Conservation (phyloP, 1,284 basidiomycete species). For the Fomitiporia mediterranea region DNA sequence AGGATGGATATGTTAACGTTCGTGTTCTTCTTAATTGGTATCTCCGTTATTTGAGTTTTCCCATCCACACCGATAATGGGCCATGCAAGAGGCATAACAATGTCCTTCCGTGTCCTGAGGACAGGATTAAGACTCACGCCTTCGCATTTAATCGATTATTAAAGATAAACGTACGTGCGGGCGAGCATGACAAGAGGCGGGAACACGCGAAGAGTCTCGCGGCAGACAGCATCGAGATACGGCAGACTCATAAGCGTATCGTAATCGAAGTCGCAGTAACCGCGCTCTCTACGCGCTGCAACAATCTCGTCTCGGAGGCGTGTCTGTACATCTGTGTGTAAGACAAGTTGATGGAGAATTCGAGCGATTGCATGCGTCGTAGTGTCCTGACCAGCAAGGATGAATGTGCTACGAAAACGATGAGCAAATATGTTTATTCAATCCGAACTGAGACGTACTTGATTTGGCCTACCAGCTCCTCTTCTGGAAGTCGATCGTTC, state of each 20-base stretch:
- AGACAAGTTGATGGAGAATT: slow-evolving; percentile 19
- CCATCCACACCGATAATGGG: slow-evolving; percentile 1
- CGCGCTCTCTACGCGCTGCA: slow-evolving; percentile 11
- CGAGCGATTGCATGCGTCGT: slow-evolving; percentile 23
- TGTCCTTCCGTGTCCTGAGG: not conserved
- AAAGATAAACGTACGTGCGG: slow-evolving; percentile 24
- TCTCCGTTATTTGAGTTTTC: slow-evolving; percentile 5
- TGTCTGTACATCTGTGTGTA: slow-evolving; percentile 21
- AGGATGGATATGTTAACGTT: slow-evolving; percentile 24
- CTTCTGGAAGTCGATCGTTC: slow-evolving; percentile 29
- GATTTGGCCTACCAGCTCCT: slow-evolving; percentile 30
- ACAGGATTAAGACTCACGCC: slow-evolving; percentile 8
- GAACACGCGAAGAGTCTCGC: slow-evolving; percentile 27
- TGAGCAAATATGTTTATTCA: not conserved
- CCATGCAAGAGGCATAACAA: not conserved
- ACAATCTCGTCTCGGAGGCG: slow-evolving; percentile 26
- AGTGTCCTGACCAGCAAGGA: slow-evolving; percentile 22
- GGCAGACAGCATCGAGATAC: slow-evolving; percentile 33
- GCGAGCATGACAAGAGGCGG: not conserved
- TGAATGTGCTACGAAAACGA: slow-evolving; percentile 13
- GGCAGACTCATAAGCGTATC: slow-evolving; percentile 32
- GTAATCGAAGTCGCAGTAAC: slow-evolving; percentile 19
- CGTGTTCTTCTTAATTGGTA: slow-evolving; percentile 13
- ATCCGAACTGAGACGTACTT: not conserved
- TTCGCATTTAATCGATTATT: slow-evolving; percentile 27